Evolutionary conservation across 2,329 filamentous ascomycete genomes (phyloP).

Genomic region (Aureobasidium subglaciale): DNA sequence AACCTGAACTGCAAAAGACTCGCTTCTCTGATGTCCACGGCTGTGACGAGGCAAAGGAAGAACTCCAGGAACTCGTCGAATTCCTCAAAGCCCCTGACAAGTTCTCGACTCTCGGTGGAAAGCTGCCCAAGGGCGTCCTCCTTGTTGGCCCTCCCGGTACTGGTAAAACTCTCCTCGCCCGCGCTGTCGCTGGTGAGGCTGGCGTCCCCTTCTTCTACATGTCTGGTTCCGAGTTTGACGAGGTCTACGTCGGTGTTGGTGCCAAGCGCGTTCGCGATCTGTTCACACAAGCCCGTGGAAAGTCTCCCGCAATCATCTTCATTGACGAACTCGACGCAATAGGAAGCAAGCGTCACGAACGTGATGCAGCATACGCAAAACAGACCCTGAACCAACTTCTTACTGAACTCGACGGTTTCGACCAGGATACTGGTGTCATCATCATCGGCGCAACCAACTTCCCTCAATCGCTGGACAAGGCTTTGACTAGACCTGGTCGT

Average conservation of each 20-base stretch:
- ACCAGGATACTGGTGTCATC: constrained; percentile 88
- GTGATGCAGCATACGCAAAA: constrained; percentile 91
- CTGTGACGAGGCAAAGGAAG: constrained; percentile 96
- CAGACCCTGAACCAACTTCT: constrained; percentile 96
- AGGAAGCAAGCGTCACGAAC: constrained; percentile 84
- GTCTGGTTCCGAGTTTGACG: constrained; percentile 98
- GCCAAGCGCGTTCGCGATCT: constrained; percentile 93
- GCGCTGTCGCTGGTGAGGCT: constrained; percentile 92
- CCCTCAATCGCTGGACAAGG: constrained; percentile 88
- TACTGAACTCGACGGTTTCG: constrained; percentile 94
- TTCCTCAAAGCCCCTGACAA: constrained; percentile 89
- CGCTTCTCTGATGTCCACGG: constrained; percentile 92
- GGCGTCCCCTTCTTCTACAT: constrained; percentile 99
- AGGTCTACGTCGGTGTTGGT: constrained; percentile 95
- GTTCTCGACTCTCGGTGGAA: constrained; percentile 89
- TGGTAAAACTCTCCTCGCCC: constrained; percentile 90
- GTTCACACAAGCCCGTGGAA: constrained; percentile 73
- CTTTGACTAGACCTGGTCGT: constrained; percentile 83
- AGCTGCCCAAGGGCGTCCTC: constrained; percentile 92
- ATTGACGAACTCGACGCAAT: constrained; percentile 94
- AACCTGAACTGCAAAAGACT: constrained; percentile 85
- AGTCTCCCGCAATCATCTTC: constrained; percentile 89
- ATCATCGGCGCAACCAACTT: constrained; percentile 96
- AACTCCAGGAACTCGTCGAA: constrained; percentile 92
- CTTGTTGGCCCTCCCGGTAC: constrained; percentile 94